Percentiles rank a stretch among this genome's conserved stretches.
phyloP scores from a whole-genome alignment of 306 rosid species.

The Prunus persica region Prunus_persica_NCBIv2 NC_034009.1:36521501-36522000 shows the following conservation, averaged over 20 bases:
- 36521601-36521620: slow-evolving; percentile 88
- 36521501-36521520: slow-evolving; percentile 58
- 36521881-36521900: slow-evolving; percentile 98
- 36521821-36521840: slow-evolving; percentile 92
- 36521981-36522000: slow-evolving; percentile 88
- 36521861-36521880: slow-evolving; percentile 90
- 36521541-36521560: slow-evolving; percentile 75
- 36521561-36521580: slow-evolving; percentile 81
- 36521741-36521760: slow-evolving; percentile 91
- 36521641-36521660: slow-evolving; percentile 80
- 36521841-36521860: slow-evolving; percentile 94
- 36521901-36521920: slow-evolving; percentile 86
- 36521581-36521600: slow-evolving; percentile 99
- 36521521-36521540: slow-evolving; percentile 76
- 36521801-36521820: slow-evolving; percentile 72
- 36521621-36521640: slow-evolving; percentile 79
- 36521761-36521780: slow-evolving; percentile 94
- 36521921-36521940: slow-evolving; percentile 83
- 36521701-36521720: slow-evolving; percentile 95
- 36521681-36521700: slow-evolving; percentile 98
- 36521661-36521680: slow-evolving; percentile 99
- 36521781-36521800: slow-evolving; percentile 87
- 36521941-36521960: slow-evolving; percentile 98
- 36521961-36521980: slow-evolving; percentile 60
- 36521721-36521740: slow-evolving; percentile 95